Percentiles rank a stretch among this genome's conserved stretches.
phyloP scores from a whole-genome alignment of 129 eudicot species.

The Gnaphalium uliginosum region DNA sequence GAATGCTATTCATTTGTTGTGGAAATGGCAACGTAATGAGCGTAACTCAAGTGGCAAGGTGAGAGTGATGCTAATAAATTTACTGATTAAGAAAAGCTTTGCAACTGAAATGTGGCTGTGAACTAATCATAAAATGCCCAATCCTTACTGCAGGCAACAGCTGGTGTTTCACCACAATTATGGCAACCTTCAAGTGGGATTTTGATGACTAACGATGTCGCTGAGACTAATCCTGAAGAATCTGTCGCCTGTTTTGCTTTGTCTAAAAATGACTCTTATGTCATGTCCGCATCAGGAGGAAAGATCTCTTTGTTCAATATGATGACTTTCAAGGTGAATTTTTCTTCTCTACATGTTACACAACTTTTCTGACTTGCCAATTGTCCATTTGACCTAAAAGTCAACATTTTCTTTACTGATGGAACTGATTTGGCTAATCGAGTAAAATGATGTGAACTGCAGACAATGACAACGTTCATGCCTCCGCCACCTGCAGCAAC shows the following conservation, averaged over 20 bases:
- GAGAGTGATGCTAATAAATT: neutral
- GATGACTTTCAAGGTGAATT: slow-evolving; percentile 93
- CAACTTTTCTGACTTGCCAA: neutral
- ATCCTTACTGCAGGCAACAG: slow-evolving; percentile 56
- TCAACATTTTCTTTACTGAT: neutral
- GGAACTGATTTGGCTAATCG: slow-evolving; percentile 6
- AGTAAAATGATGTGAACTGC: slow-evolving; percentile 28
- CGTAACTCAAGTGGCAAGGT: slow-evolving; percentile 80
- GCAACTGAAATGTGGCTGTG: neutral
- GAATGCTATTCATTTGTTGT: slow-evolving; percentile 75
- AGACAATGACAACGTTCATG: slow-evolving; percentile 89
- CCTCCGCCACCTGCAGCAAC: slow-evolving; percentile 89
- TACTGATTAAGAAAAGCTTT: slow-evolving; percentile 3
- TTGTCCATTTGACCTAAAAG: neutral
- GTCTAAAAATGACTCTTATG: slow-evolving; percentile 84
- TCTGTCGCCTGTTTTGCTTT: slow-evolving; percentile 91
- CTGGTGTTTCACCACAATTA: slow-evolving; percentile 69
- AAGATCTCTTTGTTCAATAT: slow-evolving; percentile 83
- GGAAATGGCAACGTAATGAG: slow-evolving; percentile 93
- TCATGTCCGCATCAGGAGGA: slow-evolving; percentile 94
- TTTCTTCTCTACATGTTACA: neutral
- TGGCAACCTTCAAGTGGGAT: slow-evolving; percentile 97
- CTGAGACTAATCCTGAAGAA: slow-evolving; percentile 72
- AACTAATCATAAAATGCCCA: slow-evolving; percentile 10
- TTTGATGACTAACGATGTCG: slow-evolving; percentile 72